Percentiles rank a stretch among this genome's conserved stretches.
phyloP scores from a whole-genome alignment of 768 basidiomycete species.

The Rhodotorula diobovata region DNA sequence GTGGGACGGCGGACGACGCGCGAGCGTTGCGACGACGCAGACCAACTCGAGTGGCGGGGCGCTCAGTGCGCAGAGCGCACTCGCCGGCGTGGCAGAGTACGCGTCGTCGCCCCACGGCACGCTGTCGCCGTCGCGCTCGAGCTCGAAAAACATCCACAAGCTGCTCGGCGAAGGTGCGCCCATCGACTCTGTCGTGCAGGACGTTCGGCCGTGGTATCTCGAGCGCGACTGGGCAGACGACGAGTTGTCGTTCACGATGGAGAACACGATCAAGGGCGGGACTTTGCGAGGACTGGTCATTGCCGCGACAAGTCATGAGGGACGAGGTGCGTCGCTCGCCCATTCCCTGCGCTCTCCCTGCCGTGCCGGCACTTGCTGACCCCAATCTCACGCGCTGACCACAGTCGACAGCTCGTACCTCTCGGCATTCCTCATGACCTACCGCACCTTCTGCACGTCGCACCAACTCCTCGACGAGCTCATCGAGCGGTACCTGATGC shows the following conservation, averaged over 20 bases:
- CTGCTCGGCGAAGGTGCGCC: conserved; percentile 58
- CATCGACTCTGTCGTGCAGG: not conserved
- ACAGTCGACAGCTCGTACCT: conserved; percentile 67
- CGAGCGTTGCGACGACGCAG: conserved; percentile 14
- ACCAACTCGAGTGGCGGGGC: conserved; percentile 11
- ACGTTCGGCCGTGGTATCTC: conserved; percentile 70
- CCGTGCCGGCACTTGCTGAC: conserved; percentile 16
- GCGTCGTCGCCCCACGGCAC: not conserved
- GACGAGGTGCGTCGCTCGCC: conserved; percentile 60
- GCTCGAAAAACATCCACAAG: conserved; percentile 57
- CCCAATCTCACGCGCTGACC: conserved; percentile 46
- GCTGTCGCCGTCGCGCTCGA: conserved; percentile 22
- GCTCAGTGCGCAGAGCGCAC: not conserved
- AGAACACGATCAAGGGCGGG: conserved; percentile 78
- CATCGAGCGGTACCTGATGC: conserved; percentile 70
- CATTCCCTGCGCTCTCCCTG: conserved; percentile 1
- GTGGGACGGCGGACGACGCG: conserved; percentile 21
- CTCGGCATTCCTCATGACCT: conserved; percentile 84
- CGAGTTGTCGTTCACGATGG: conserved; percentile 79
- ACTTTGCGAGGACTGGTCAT: conserved; percentile 81
- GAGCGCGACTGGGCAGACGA: conserved; percentile 69
- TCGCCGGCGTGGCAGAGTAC: not conserved
- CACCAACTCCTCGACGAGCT: conserved; percentile 78
- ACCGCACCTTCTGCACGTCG: conserved; percentile 83
- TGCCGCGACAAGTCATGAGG: conserved; percentile 83